phyloP scores from a whole-genome alignment of 148 eudicot genomes.

The Spergularia marina region DNA sequence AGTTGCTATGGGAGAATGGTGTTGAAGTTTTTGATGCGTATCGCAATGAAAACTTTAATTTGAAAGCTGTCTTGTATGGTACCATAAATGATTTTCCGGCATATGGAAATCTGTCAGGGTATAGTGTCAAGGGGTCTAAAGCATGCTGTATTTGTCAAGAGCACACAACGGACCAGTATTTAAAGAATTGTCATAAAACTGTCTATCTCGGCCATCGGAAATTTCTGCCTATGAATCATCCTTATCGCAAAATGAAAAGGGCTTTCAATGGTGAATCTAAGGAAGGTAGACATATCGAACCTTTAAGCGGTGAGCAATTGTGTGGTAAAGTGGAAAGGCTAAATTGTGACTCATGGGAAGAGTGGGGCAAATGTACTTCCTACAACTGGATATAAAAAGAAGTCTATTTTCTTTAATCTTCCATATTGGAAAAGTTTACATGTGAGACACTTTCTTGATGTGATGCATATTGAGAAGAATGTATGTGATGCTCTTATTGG shows the following conservation, averaged over 20 bases:
- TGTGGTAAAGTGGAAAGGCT: neutral
- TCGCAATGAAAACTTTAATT: neutral
- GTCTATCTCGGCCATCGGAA: neutral
- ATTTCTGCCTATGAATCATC: neutral
- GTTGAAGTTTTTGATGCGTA: slow-evolving; percentile 24
- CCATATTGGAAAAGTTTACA: slow-evolving; percentile 5
- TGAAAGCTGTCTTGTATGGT: slow-evolving; percentile 25
- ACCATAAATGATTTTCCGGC: slow-evolving; percentile 27
- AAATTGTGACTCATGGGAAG: neutral
- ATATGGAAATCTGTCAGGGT: slow-evolving; percentile 12
- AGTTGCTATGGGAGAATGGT: slow-evolving; percentile 19
- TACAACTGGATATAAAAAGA: neutral
- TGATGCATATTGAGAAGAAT: too few species aligned
- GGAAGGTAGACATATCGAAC: neutral
- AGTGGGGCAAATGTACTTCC: neutral
- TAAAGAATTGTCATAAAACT: neutral
- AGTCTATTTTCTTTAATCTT: slow-evolving; percentile 17
- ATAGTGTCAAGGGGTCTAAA: slow-evolving; percentile 6
- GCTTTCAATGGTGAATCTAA: neutral
- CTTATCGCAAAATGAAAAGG: neutral
- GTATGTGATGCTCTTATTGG: slow-evolving; percentile 10
- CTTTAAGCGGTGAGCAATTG: neutral
- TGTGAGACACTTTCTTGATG: slow-evolving; percentile 13
- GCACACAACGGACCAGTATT: neutral
- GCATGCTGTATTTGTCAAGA: slow-evolving; percentile 16